Percentiles rank a stretch among this genome's conserved stretches.
Evolutionary conservation across 2,329 filamentous ascomycete genomes (phyloP).

Genomic region (Chalara sp.): DNA sequence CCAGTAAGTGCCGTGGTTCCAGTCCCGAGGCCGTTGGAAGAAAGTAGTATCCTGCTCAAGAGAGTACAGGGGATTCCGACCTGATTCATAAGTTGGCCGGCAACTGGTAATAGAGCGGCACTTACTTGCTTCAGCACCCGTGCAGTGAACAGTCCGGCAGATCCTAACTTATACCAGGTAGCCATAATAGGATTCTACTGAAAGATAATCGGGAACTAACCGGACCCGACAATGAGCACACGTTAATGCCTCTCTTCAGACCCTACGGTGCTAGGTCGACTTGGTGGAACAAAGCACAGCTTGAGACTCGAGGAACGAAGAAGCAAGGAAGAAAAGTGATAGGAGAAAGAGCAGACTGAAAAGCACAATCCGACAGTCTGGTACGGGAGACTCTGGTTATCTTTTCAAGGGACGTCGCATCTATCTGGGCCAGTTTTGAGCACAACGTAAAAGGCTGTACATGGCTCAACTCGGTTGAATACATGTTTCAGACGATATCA

Average conservation of each 20-base stretch:
- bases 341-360: not conserved
- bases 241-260: slow-evolving; percentile 9
- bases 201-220: slow-evolving; percentile 1
- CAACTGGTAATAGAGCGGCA: not conserved
- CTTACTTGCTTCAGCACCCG: slow-evolving; percentile 15
- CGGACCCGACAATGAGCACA: slow-evolving; percentile 14
- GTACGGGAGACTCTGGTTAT: not conserved
- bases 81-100: slow-evolving; percentile 1
- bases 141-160: slow-evolving; percentile 12
- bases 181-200: not conserved
- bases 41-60: slow-evolving; percentile 24
- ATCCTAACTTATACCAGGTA: slow-evolving; percentile 6
- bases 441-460: not conserved
- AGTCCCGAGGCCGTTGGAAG: slow-evolving; percentile 24
- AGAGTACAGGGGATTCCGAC: slow-evolving; percentile 23
- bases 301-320: not conserved
- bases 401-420: not conserved
- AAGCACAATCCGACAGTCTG: not conserved
- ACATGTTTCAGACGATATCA: not conserved
- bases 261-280: slow-evolving; percentile 2
- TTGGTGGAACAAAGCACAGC: not conserved
- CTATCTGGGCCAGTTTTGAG: not conserved
- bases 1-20: slow-evolving; percentile 30
- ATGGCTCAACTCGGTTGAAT: not conserved
- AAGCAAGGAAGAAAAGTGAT: not conserved